Evolutionary conservation across 148 eudicot species (phyloP).

Genomic region (Rheum nobile): DNA sequence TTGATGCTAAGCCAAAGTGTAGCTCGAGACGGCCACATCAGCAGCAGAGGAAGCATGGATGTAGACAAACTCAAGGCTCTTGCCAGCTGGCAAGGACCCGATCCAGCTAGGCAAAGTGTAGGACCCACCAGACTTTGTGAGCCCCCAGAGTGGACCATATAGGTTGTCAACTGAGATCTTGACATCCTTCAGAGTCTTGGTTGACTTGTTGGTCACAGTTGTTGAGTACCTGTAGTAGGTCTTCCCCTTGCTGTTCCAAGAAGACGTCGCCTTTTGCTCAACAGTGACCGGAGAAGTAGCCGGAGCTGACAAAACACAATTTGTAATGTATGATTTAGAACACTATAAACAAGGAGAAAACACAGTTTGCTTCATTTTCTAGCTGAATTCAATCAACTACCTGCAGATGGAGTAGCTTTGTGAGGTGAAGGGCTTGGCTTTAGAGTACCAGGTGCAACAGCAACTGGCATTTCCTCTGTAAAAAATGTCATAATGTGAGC

Average conservation of each 20-base stretch:
- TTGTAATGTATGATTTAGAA: not conserved
- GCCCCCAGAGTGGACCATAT: slow-evolving; percentile 91
- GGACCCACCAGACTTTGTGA: slow-evolving; percentile 36
- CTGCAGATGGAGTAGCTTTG: slow-evolving; percentile 35
- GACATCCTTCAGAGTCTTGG: slow-evolving; percentile 47
- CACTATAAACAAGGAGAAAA: not conserved
- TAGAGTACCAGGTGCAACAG: not conserved
- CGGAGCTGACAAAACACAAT: slow-evolving; percentile 22
- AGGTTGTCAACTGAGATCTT: slow-evolving; percentile 55
- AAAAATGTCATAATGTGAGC: not conserved
- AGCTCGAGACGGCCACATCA: slow-evolving; percentile 51
- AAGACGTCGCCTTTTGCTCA: slow-evolving; percentile 44
- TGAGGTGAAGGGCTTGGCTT: slow-evolving; percentile 2
- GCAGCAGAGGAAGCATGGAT: slow-evolving; percentile 71
- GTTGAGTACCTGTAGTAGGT: slow-evolving; percentile 89
- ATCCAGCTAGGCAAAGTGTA: slow-evolving; percentile 72
- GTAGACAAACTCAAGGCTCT: slow-evolving; percentile 80
- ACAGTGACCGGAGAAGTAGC: slow-evolving; percentile 34
- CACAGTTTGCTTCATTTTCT: not conserved
- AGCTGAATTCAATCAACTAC: slow-evolving; percentile 12
- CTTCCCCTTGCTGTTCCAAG: slow-evolving; percentile 51
- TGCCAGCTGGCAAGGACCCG: slow-evolving; percentile 50
- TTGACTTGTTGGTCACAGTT: slow-evolving; percentile 67
- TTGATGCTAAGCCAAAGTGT: slow-evolving; percentile 37
- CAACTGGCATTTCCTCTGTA: slow-evolving; percentile 2